Conservation (phyloP, 2,329 filamentous ascomycete genomes). For the Nigrospora oryzae region DNA sequence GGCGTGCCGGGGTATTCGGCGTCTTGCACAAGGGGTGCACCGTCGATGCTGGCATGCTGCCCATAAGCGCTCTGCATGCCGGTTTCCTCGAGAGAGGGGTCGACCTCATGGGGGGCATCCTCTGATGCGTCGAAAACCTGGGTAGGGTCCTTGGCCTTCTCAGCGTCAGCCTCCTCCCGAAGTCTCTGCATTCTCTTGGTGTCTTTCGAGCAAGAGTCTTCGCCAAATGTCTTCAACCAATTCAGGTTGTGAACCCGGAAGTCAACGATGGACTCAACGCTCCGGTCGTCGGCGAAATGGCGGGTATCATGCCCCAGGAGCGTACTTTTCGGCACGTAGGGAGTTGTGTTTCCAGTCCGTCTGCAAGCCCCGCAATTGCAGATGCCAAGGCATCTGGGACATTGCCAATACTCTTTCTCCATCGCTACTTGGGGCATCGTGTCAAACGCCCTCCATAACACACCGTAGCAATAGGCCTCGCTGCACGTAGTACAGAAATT, state of each 20-base stretch:
- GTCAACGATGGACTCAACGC: constrained; percentile 83
- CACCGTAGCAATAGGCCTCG: constrained; percentile 85
- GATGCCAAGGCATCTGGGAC: constrained; percentile 75
- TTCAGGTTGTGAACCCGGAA: constrained; percentile 81
- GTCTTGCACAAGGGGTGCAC: constrained; percentile 1
- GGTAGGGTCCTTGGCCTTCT: constrained; percentile 40
- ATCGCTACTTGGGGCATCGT: constrained; percentile 77
- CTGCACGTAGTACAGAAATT: constrained; percentile 72
- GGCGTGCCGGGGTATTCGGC: background rate
- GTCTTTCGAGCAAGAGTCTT: constrained; percentile 48
- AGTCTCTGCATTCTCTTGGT: constrained; percentile 49
- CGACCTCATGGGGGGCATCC: constrained; percentile 17
- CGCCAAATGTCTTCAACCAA: constrained; percentile 61
- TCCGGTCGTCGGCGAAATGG: constrained; percentile 82
- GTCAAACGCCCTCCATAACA: constrained; percentile 84
- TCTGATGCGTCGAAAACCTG: constrained; percentile 14
- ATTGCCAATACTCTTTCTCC: constrained; percentile 77
- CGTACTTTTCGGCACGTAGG: constrained; percentile 82
- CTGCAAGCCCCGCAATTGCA: constrained; percentile 84
- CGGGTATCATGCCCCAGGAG: constrained; percentile 86
- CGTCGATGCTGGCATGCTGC: constrained; percentile 21
- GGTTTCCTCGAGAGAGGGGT: constrained; percentile 18
- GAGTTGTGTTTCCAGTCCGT: constrained; percentile 53
- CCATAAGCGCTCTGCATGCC: constrained; percentile 21
- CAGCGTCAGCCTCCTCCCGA: constrained; percentile 46